These are phyloP conservation scores for Orbilia oligospora DNA, from an alignment of 2,329 filamentous ascomycete genomes.

Conservation along the genomic window DNA sequence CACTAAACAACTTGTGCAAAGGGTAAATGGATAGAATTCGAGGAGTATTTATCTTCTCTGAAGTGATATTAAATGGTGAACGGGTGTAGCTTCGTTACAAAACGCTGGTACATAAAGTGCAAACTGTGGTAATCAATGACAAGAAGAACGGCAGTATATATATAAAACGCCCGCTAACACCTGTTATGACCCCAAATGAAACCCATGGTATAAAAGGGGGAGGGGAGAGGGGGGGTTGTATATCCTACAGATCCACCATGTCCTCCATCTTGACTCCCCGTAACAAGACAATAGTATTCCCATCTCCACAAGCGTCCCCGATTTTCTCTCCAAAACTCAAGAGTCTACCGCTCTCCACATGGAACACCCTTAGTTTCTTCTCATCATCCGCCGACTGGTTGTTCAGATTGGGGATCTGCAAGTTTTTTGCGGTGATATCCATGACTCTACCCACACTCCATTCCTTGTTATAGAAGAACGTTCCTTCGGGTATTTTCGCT, in stretches of 20 bases:
- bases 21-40: too few relatives aligned
- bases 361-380: slow-evolving; percentile 87
- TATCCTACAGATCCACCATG: slow-evolving; percentile 72
- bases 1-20: too few relatives aligned
- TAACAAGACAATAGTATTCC: slow-evolving; percentile 90
- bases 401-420: slow-evolving; percentile 88
- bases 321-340: slow-evolving; percentile 91
- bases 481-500: slow-evolving; percentile 83
- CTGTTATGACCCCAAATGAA: not conserved
- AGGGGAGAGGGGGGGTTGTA: not conserved
- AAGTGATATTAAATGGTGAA: slow-evolving; percentile 2
- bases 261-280: slow-evolving; percentile 84
- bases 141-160: not conserved
- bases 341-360: slow-evolving; percentile 89
- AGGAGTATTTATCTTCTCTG: too few relatives aligned
- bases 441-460: slow-evolving; percentile 91
- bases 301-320: slow-evolving; percentile 79
- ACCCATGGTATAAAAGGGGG: not conserved
- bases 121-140: not conserved
- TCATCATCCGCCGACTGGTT: slow-evolving; percentile 82
- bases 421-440: slow-evolving; percentile 80
- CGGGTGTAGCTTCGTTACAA: not conserved
- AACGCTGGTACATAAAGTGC: not conserved
- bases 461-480: slow-evolving; percentile 84
- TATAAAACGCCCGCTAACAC: slow-evolving; percentile 36